Percentiles rank a stretch among this genome's conserved stretches.
Evolutionary conservation across 495 filamentous ascomycete species (phyloP).

Genomic region (Aspergillus haitiensis): DNA sequence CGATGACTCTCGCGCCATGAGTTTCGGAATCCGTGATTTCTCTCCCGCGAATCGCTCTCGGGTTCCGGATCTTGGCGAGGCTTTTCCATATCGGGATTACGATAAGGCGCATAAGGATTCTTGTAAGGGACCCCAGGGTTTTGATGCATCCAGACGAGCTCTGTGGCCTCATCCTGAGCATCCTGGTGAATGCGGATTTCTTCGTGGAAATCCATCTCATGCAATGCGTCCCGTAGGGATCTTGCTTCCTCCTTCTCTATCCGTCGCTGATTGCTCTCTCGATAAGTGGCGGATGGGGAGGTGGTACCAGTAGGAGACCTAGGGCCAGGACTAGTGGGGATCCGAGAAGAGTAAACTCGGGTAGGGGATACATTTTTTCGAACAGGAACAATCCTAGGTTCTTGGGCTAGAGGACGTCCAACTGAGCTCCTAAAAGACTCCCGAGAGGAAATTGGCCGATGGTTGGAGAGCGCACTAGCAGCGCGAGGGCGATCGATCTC

Average conservation of each 20-base stretch:
- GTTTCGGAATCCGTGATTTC: slow-evolving; percentile 48
- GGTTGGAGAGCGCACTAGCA: slow-evolving; percentile 50
- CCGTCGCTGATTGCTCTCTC: slow-evolving; percentile 76
- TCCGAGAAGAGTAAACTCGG: slow-evolving; percentile 30
- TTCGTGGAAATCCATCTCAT: slow-evolving; percentile 73
- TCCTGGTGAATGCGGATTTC: slow-evolving; percentile 69
- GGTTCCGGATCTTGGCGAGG: slow-evolving; percentile 52
- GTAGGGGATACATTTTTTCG: slow-evolving; percentile 48
- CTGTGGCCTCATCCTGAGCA: slow-evolving; percentile 82
- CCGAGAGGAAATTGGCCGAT: slow-evolving; percentile 47
- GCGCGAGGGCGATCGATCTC: slow-evolving; percentile 42
- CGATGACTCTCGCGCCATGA: slow-evolving; percentile 34
- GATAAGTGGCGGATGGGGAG: slow-evolving; percentile 63
- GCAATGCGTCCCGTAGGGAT: slow-evolving; percentile 74
- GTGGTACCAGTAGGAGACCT: neutral
- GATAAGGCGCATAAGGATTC: slow-evolving; percentile 61
- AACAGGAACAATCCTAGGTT: slow-evolving; percentile 37
- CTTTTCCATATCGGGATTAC: slow-evolving; percentile 41
- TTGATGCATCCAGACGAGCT: slow-evolving; percentile 82
- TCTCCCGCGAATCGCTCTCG: slow-evolving; percentile 60
- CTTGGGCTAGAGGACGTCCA: slow-evolving; percentile 49
- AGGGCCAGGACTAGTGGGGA: slow-evolving; percentile 16
- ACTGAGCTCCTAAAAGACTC: slow-evolving; percentile 30
- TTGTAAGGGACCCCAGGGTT: slow-evolving; percentile 58
- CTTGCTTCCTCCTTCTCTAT: slow-evolving; percentile 85